These are phyloP conservation scores for Crinitomyces ghanaensis DNA, from an alignment of 805 yeast genomes.

Conservation along the genomic window DNA sequence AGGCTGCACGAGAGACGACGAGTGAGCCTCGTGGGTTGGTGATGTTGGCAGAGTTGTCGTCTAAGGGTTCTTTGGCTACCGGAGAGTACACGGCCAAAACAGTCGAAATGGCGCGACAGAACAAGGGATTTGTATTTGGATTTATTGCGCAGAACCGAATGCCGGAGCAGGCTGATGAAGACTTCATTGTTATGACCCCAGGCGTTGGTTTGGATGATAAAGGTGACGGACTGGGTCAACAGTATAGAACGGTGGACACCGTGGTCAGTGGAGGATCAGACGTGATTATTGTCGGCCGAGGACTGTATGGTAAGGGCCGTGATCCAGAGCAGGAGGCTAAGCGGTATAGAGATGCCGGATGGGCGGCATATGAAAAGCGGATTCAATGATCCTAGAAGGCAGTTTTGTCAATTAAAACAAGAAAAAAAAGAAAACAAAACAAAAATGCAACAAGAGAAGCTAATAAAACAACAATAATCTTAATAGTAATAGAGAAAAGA, in stretches of 20 bases:
- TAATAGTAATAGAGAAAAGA: no score
- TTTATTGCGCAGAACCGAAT: slow-evolving; percentile 88
- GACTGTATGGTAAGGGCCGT: slow-evolving; percentile 87
- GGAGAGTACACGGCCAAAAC: slow-evolving; percentile 86
- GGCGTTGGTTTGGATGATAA: slow-evolving; percentile 97
- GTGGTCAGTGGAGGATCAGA: slow-evolving; percentile 84
- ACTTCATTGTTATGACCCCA: slow-evolving; percentile 95
- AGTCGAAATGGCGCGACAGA: slow-evolving; percentile 78
- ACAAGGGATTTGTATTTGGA: slow-evolving; percentile 86
- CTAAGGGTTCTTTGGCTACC: slow-evolving; percentile 85
- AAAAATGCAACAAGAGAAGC: no score
- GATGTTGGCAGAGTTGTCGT: slow-evolving; percentile 92
- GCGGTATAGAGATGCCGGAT: slow-evolving; percentile 86
- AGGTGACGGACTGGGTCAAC: slow-evolving; percentile 94
- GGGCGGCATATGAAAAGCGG: slow-evolving; percentile 61
- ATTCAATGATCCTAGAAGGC: no score
- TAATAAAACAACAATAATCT: no score
- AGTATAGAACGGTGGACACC: slow-evolving; percentile 82
- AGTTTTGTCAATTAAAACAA: not conserved
- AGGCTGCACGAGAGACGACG: slow-evolving; percentile 58
- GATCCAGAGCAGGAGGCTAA: slow-evolving; percentile 80
- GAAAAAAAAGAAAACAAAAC: not conserved
- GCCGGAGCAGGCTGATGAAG: slow-evolving; percentile 72
- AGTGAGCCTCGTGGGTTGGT: slow-evolving; percentile 65
- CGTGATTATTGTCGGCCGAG: slow-evolving; percentile 96